These are phyloP conservation scores for Plasmopara muralis DNA, from an alignment of 352 stramenopile species.

Conservation along the genomic window DNA sequence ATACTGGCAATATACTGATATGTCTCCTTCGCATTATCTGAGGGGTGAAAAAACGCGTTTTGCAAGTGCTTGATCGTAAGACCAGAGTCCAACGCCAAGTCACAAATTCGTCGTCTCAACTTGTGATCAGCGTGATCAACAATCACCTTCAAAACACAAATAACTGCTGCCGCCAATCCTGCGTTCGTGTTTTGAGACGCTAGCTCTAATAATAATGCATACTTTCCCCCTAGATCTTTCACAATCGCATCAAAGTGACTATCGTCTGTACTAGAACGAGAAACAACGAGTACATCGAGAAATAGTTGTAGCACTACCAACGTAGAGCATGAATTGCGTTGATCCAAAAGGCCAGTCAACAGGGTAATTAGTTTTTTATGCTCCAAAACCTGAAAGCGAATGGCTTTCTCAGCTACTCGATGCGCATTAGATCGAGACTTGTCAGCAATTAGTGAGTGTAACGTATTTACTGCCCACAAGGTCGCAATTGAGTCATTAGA, in stretches of 20 bases:
- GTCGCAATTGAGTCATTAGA: conserved; percentile 47
- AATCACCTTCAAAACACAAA: conserved; percentile 60
- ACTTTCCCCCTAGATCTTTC: conserved; percentile 50
- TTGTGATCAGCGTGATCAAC: conserved; percentile 64
- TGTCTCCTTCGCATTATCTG: conserved; percentile 46
- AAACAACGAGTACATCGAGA: conserved; percentile 52
- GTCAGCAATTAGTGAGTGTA: conserved; percentile 60
- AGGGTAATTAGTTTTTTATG: conserved; percentile 56
- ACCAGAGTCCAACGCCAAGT: conserved; percentile 55
- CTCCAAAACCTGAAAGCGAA: conserved; percentile 54
- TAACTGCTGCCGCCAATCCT: conserved; percentile 48
- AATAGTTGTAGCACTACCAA: conserved; percentile 59
- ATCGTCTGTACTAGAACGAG: conserved; percentile 60
- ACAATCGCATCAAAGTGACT: conserved; percentile 70
- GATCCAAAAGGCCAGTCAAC: conserved; percentile 44
- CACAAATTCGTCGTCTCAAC: conserved; percentile 55
- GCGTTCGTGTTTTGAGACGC: conserved; percentile 41
- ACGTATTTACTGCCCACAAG: conserved; percentile 49
- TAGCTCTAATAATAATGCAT: conserved; percentile 42
- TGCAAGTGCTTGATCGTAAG: conserved; percentile 52
- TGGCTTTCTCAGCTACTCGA: conserved; percentile 44
- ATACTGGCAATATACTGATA: conserved; percentile 73
- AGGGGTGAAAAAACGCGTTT: conserved; percentile 65
- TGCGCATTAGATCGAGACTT: conserved; percentile 34
- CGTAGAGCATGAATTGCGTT: conserved; percentile 39